These are phyloP conservation scores for Albizia julibrissin DNA, from an alignment of 306 rosid species.

Conservation along the genomic window DNA sequence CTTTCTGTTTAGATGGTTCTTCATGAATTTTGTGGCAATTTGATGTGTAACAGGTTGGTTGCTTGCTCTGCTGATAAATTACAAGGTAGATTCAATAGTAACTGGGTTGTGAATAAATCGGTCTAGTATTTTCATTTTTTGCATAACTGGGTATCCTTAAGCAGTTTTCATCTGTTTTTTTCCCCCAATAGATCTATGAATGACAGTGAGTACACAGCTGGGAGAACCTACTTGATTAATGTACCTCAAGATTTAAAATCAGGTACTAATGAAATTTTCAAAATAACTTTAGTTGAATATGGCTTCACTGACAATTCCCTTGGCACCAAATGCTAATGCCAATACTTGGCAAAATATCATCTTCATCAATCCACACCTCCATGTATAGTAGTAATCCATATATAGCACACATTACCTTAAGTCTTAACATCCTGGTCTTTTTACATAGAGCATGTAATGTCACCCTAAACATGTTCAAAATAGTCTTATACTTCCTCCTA, in stretches of 20 bases:
- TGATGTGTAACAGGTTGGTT: constrained; percentile 12
- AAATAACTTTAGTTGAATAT: not conserved
- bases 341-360: not conserved
- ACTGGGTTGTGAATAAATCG: not conserved
- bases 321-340: not conserved
- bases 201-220: constrained; percentile 11
- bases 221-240: not conserved
- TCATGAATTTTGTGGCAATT: constrained; percentile 15
- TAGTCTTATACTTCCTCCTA: not conserved
- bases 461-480: not conserved
- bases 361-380: not conserved
- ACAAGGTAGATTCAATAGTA: not conserved
- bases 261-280: not conserved
- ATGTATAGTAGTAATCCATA: not conserved
- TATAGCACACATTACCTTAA: not conserved
- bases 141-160: not conserved
- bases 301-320: not conserved
- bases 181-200: constrained; percentile 23
- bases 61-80: not conserved
- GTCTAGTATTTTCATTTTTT: not conserved
- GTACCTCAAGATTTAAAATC: constrained; percentile 18
- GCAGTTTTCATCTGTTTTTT: constrained; percentile 15
- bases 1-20: constrained; percentile 14
- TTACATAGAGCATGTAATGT: not conserved
- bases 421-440: not conserved